phyloP scores from a whole-genome alignment of 2,329 filamentous ascomycete genomes.

The Curvularia hawaiiensis region DNA sequence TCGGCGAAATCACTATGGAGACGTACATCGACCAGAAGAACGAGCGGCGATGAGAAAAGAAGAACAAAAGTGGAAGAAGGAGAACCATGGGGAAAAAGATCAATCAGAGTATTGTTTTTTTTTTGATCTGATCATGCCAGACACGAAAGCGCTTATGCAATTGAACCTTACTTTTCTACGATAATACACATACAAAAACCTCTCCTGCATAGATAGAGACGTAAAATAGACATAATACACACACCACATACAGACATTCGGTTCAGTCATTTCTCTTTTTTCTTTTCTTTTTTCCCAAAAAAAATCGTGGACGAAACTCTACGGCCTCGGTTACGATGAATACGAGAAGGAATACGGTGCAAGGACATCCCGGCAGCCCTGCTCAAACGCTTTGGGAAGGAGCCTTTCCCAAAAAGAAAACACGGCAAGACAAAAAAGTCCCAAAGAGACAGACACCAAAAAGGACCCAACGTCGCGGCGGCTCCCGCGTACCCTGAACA shows the following conservation, averaged over 20 bases:
- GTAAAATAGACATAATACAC: background rate
- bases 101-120: background rate
- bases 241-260: background rate
- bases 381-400: background rate
- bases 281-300: no score
- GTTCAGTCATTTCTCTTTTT: background rate
- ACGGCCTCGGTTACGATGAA: background rate
- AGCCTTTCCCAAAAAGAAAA: background rate
- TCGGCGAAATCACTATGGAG: slow-evolving; percentile 35
- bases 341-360: background rate
- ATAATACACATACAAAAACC: background rate
- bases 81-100: background rate
- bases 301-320: background rate
- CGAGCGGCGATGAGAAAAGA: slow-evolving; percentile 11
- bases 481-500: background rate
- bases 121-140: background rate
- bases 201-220: background rate
- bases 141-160: background rate
- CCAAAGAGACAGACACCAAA: background rate
- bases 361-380: background rate
- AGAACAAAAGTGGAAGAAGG: background rate
- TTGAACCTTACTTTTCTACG: background rate
- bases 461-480: background rate
- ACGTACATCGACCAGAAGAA: slow-evolving; percentile 32
- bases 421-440: background rate